Percentiles rank a stretch among this genome's conserved stretches.
Evolutionary conservation across 257 asterid species (phyloP).

Genomic region (Ehretia macrophylla): DNA sequence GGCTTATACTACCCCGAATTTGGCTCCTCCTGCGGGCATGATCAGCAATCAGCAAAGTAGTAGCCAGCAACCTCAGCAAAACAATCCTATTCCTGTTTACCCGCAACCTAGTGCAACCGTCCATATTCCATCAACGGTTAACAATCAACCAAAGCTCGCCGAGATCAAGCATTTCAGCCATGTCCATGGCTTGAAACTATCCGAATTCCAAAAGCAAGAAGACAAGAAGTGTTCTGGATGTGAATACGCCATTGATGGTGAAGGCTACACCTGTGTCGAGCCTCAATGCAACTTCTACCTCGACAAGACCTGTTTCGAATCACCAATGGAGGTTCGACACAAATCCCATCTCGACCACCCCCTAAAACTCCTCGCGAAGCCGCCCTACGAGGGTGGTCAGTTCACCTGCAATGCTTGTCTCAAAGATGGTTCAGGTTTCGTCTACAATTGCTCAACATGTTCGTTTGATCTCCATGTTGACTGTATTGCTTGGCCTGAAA

Average conservation of each 20-base stretch:
- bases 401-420: constrained; percentile 71
- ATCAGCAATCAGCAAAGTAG: background rate
- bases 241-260: constrained; percentile 38
- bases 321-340: constrained; percentile 42
- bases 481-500: constrained; percentile 27
- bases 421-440: constrained; percentile 48
- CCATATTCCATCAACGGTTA: constrained; percentile 7
- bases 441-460: constrained; percentile 49
- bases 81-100: background rate
- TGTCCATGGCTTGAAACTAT: constrained; percentile 39
- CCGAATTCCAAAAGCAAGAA: constrained; percentile 26
- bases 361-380: constrained; percentile 39
- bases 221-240: constrained; percentile 54
- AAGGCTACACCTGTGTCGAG: constrained; percentile 47
- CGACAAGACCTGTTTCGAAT: constrained; percentile 57
- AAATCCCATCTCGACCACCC: constrained; percentile 59
- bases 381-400: constrained; percentile 45
- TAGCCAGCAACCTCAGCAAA: background rate
- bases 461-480: constrained; percentile 40
- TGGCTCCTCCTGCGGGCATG: background rate
- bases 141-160: constrained; percentile 17
- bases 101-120: constrained; percentile 12
- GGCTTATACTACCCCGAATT: background rate
- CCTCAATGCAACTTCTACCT: constrained; percentile 50
- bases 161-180: constrained; percentile 62